Base-by-base conservation (phyloP, 1,284 basidiomycete genomes). In the Moesziomyces parantarcticus region DNA sequence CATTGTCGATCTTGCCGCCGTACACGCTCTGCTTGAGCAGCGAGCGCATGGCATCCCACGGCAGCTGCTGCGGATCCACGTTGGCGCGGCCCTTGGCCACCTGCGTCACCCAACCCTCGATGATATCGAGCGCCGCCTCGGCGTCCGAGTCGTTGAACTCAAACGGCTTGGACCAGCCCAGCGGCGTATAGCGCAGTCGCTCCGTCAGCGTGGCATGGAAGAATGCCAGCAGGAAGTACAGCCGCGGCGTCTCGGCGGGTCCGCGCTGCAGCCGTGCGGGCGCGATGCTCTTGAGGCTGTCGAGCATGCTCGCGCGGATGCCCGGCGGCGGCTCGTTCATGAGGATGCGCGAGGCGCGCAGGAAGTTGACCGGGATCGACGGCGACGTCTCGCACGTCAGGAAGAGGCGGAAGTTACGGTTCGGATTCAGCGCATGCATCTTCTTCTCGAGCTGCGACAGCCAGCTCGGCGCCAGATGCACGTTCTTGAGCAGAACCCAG, bases 301-400 rank as follows among this genome's bases (percentile, higher is more conserved):
- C 79, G 29, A 83, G 61, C 67, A 83, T 79, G 52, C 69, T 76
- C 18, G 82, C 80, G 47, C 81, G 81, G 46, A 83, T 69, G 7
- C 82, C 82, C 26, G 81, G 78, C 10, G 82, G 80, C 13, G 81
- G 80, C 64, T 83, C 82, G 61, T 83, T 81, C 79, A 83, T 79
- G 32, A 83, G 50, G 26, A 83, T 79, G 36, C 77, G 74, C 25
- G 77, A 76, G 8, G 77, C 80, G 8, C 80, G 73, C 58, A 83
- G 49, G 26, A 83, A 78, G 64, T 77, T 78, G 56, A 78, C 71
- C 18, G 81, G 81, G 41, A 83, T 79, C 49, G 78, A 72, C 14
- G 80, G 76, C 23, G 70, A 77, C 1, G 82, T 80, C 68, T 83
- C 82, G 71, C 75, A 78, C 13, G 82, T 83, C 40, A 83, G 62